Evolutionary conservation across 2,329 filamentous ascomycete species (phyloP).

Genomic region (Grosmannia huntii): DNA sequence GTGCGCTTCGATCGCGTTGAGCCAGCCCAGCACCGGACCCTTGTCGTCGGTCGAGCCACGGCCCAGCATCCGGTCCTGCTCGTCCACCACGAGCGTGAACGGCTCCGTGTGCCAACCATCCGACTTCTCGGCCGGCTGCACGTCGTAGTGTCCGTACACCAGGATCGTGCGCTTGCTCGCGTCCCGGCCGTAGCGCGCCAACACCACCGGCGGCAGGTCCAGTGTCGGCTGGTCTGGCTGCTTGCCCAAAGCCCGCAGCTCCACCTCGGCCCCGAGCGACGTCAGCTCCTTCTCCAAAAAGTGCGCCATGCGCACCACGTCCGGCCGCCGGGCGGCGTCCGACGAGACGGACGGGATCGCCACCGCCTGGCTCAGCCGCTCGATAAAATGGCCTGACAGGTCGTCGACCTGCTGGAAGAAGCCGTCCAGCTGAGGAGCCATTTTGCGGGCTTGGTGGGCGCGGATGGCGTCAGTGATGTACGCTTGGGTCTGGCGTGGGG

Average conservation of each 20-base stretch:
- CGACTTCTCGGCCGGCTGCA: constrained; percentile 84
- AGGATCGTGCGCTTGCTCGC: constrained; percentile 88
- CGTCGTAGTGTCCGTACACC: constrained; percentile 97
- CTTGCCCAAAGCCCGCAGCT: constrained; percentile 77
- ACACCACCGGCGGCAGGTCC: constrained; percentile 81
- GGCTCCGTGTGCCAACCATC: constrained; percentile 96
- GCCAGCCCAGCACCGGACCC: constrained; percentile 90
- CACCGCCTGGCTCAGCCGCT: constrained; percentile 80
- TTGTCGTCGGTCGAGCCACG: constrained; percentile 96
- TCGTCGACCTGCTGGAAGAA: constrained; percentile 89
- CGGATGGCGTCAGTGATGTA: constrained; percentile 42
- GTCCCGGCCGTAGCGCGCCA: constrained; percentile 86
- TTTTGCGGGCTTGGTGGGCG: constrained; percentile 54
- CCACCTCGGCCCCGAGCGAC: constrained; percentile 71
- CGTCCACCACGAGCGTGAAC: constrained; percentile 76
- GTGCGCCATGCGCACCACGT: constrained; percentile 94
- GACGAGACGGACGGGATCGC: constrained; percentile 94
- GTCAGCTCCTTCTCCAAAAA: constrained; percentile 78
- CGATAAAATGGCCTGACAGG: constrained; percentile 71
- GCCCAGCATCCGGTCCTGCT: constrained; percentile 90
- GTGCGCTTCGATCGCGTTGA: constrained; percentile 97
- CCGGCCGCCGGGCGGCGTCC: constrained; percentile 73
- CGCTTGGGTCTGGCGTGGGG: constrained; percentile 15
- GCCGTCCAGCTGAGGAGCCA: constrained; percentile 81
- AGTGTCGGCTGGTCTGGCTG: constrained; percentile 86